Evolutionary conservation across 1,139 yeast species (phyloP).

Genomic region (Nakaseomyces bracarensis): DNA sequence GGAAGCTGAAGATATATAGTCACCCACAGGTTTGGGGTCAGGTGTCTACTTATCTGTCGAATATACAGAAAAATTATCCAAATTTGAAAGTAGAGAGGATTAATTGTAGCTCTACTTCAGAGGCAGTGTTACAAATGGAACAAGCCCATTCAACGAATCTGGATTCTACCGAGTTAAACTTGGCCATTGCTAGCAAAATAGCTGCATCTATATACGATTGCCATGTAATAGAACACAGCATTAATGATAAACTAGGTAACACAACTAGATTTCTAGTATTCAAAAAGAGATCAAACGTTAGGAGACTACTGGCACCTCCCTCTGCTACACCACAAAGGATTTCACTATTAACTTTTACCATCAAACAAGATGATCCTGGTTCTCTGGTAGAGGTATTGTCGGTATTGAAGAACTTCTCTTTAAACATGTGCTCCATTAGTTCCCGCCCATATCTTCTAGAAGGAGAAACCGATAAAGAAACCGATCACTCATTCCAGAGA

Average conservation of each 20-base stretch:
- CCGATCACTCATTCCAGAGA: conserved; percentile 12
- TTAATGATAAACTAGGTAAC: conserved; percentile 67
- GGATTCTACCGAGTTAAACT: conserved; percentile 32
- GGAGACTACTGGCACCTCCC: neutral
- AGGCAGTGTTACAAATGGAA: conserved; percentile 57
- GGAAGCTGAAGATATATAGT: conserved; percentile 57
- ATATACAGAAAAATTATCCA: conserved; percentile 37
- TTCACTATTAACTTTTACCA: conserved; percentile 57
- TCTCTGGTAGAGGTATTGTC: conserved; percentile 61
- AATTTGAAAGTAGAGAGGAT: conserved; percentile 35
- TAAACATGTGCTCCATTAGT: conserved; percentile 63
- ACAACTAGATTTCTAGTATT: conserved; percentile 79
- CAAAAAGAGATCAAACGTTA: conserved; percentile 19
- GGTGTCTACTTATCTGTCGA: conserved; percentile 51
- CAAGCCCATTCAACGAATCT: conserved; percentile 5
- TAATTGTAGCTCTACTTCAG: conserved; percentile 73
- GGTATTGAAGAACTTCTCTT: conserved; percentile 47
- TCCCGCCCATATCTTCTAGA: conserved; percentile 45
- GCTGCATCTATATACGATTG: conserved; percentile 60
- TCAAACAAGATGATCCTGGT: conserved; percentile 65
- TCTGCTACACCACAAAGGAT: conserved; percentile 26
- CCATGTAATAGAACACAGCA: conserved; percentile 45
- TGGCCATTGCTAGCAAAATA: conserved; percentile 53
- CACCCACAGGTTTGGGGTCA: conserved; percentile 99
- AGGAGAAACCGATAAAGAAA: neutral